These are phyloP conservation scores for Gyromitra esculenta DNA, from an alignment of 2,329 filamentous ascomycete genomes.

Conservation along the genomic window DNA sequence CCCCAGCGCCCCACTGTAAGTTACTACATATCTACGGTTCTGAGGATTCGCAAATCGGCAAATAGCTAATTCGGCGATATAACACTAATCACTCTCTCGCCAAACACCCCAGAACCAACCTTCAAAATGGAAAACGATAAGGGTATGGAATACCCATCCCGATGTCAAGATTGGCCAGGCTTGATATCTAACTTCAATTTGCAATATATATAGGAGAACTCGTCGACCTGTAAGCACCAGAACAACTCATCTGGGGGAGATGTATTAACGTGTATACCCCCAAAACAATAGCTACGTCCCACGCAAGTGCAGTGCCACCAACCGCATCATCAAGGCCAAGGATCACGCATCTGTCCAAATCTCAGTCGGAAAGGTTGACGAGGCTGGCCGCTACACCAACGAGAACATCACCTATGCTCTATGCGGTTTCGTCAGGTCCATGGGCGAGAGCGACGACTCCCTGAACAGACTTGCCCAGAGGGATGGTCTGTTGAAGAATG, in stretches of 20 bases:
- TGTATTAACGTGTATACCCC: slow-evolving; percentile 58
- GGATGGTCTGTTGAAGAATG: slow-evolving; percentile 95
- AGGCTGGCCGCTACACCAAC: slow-evolving; percentile 95
- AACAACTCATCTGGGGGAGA: not conserved
- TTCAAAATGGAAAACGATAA: slow-evolving; percentile 99
- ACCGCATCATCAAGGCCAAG: slow-evolving; percentile 99
- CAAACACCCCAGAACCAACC: slow-evolving; percentile 59
- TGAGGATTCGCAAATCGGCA: not conserved
- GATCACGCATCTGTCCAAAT: slow-evolving; percentile 99
- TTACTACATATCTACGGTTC: slow-evolving; percentile 29
- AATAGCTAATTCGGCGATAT: slow-evolving; percentile 22
- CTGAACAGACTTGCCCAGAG: slow-evolving; percentile 95
- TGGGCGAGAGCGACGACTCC: slow-evolving; percentile 96
- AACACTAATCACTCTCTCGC: slow-evolving; percentile 13
- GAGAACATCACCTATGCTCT: slow-evolving; percentile 98
- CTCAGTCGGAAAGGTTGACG: slow-evolving; percentile 96
- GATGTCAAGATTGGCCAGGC: not conserved
- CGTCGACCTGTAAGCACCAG: slow-evolving; percentile 86
- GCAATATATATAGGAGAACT: slow-evolving; percentile 72
- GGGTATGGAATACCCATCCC: slow-evolving; percentile 61
- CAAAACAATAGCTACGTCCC: slow-evolving; percentile 54
- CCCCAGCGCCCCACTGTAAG: slow-evolving; percentile 30
- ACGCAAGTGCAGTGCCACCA: slow-evolving; percentile 98
- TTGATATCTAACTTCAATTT: slow-evolving; percentile 33
- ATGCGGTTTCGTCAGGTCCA: slow-evolving; percentile 95